These are phyloP conservation scores for Colletotrichum filicis DNA, from an alignment of 2,329 filamentous ascomycete genomes.

Conservation along the genomic window DNA sequence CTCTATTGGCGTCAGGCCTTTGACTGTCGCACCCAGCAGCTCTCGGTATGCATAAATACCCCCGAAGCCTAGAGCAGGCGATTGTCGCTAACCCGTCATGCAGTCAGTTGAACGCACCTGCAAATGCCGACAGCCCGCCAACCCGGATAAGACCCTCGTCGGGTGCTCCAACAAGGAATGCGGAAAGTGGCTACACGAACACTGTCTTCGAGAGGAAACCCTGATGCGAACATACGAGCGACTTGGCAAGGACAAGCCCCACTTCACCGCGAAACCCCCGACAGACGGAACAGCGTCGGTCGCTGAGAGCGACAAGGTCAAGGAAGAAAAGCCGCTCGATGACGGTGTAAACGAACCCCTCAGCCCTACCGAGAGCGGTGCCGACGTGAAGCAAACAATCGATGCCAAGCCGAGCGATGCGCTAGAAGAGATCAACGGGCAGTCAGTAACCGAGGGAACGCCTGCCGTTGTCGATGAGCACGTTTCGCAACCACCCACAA, in stretches of 20 bases:
- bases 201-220: slow-evolving; percentile 68
- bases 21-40: slow-evolving; percentile 65
- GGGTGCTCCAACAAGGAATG: slow-evolving; percentile 67
- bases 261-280: slow-evolving; percentile 49
- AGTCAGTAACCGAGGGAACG: slow-evolving; percentile 43
- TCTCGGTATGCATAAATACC: slow-evolving; percentile 60
- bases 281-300: slow-evolving; percentile 17
- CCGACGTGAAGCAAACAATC: slow-evolving; percentile 62
- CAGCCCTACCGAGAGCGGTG: slow-evolving; percentile 62
- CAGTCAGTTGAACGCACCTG: slow-evolving; percentile 67
- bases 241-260: slow-evolving; percentile 62
- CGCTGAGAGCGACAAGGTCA: slow-evolving; percentile 50
- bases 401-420: slow-evolving; percentile 61
- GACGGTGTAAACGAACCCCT: slow-evolving; percentile 47
- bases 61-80: neutral
- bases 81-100: slow-evolving; percentile 7
- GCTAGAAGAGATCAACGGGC: slow-evolving; percentile 50
- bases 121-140: slow-evolving; percentile 69
- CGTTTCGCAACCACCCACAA: slow-evolving; percentile 37
- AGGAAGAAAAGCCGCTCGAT: slow-evolving; percentile 28
- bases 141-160: slow-evolving; percentile 70
- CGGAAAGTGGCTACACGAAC: slow-evolving; percentile 71
- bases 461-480: slow-evolving; percentile 37
- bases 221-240: slow-evolving; percentile 61
- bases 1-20: slow-evolving; percentile 75